Evolutionary conservation across 192 early-diverging fungal genomes (phyloP), one percentile per base, ranked within the genome.

Genomic region (Backusella macrospora): DNA sequence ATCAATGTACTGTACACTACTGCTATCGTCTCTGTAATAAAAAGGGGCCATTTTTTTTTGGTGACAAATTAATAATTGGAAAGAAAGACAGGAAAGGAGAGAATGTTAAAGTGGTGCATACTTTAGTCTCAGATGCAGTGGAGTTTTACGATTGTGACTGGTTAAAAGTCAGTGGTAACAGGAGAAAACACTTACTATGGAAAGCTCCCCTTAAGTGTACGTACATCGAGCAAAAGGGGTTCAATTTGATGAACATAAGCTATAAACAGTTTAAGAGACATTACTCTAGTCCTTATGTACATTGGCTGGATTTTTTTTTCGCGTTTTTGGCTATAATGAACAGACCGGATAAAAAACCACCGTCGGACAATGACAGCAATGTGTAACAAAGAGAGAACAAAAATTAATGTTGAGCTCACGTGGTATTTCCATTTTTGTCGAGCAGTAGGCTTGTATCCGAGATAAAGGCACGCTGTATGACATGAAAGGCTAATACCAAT

Each of bases 131-230:
- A 59, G 52, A 16, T 12, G 8, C 9, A 13, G 52, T 59, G 52
- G 52, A 59, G 52, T 59, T 59, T 59, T 59, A 59, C 8, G 52
- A 59, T 26, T 59, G 52, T 59, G 52, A 59, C 52, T 59, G 52
- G 52, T 5, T 12, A 59, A 59, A 8, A 21, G 5, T 59, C 21
- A 23, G 52, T 59, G 52, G 52, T 12, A 59, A 23, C 18, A 59
- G 52, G 52, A 26, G 52, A 59, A 59, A 59, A 26, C 18, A 23
- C 9, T 59, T 10, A 59, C 26, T 23, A 59, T 12, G 13, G 6
- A 21, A 59, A 10, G 8, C 18, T 59, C 52, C 26, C 18, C 52
- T 59, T 26, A 59, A 10, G 18, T 12, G 52, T 23, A 59, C 7
- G 10, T 59, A 13, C 26, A 23, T 59, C 10, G 9, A 26, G 23